Base-by-base conservation (phyloP, 2,329 filamentous ascomycete species). In the Stromatinia cepivora region DNA sequence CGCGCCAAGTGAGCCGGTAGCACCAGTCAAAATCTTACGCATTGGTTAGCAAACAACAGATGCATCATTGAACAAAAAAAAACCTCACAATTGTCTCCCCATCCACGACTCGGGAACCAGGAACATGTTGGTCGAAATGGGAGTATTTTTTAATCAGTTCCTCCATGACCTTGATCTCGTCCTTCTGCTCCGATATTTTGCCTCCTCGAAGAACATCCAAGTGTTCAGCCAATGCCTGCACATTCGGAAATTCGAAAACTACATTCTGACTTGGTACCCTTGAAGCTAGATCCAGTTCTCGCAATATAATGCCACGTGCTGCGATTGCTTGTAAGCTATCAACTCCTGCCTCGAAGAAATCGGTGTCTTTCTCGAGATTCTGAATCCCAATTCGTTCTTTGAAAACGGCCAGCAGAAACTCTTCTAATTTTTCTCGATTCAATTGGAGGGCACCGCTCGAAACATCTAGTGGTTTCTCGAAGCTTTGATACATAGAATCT, bases 1-100 rank as follows among this genome's bases (percentile, higher is more conserved):
- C 0, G 86, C 82, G 1, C 89, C 89, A 0, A 91, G 81, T 2
- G 88, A 88, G 0, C 89, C 89, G 0, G 89, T 91, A 0, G 85
- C 84, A 1, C 89, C 89, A 0, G 89, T 91, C 7, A 91, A 77
- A 1, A 88, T 77, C 76, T 80, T 69, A 2, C 17, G 25, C 36
- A 28, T 4, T 11, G 7, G n/a, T 70, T 50, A 63, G 58, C 25
- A 62, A 39, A 42, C 8, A 50, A 50, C 22, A 45, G 9, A 42
- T 68, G 15, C 52, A 48, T 7, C 4, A 20, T 8, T n/a, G 15
- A 31, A 52, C n/a, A 22, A 9, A 20, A 39, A 28, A 28, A 22
- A 67, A n/a, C n/a, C 71, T 70, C 67, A 72, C 71, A 45, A 72
- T 54, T 0, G 46, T 48, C 56, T 72, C 70, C 36, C 68, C 72